Evolutionary conservation across 345 rosid genomes (phyloP).

Genomic region (Moricandia arvensis): DNA sequence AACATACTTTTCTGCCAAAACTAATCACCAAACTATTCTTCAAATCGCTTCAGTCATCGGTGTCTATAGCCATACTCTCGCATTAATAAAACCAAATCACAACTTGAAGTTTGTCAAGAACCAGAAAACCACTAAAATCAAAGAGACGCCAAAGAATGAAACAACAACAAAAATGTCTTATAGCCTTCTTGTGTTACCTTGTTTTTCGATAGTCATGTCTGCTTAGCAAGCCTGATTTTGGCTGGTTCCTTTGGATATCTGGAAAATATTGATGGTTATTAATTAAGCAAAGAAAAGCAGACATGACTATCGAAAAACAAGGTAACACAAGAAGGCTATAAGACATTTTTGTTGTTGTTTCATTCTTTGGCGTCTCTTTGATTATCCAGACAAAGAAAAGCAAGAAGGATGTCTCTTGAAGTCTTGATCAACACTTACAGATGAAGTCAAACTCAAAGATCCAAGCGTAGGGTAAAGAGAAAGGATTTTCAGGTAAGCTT

Average conservation of each 20-base stretch:
- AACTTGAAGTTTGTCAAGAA: neutral
- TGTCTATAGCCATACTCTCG: neutral
- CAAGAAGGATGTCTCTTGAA: neutral
- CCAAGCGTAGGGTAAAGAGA: neutral
- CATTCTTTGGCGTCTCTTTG: neutral
- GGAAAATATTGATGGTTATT: neutral
- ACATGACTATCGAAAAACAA: neutral
- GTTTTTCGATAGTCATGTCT: neutral
- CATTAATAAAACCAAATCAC: neutral
- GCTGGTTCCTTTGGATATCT: neutral
- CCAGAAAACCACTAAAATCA: neutral
- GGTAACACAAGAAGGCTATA: neutral
- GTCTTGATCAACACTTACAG: neutral
- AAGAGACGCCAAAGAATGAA: neutral
- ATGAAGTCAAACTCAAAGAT: neutral
- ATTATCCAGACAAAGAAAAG: neutral
- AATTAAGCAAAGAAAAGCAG: neutral
- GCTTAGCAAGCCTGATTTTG: neutral
- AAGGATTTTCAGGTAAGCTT: neutral
- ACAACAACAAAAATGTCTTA: neutral
- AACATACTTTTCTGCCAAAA: too few relatives aligned
- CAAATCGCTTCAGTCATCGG: too few relatives aligned
- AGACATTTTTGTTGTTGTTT: neutral
- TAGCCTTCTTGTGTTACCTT: neutral
- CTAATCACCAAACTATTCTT: too few relatives aligned